phyloP scores from a whole-genome alignment of 768 basidiomycete genomes.

The Sistotremastrum niveocremeum region DNA sequence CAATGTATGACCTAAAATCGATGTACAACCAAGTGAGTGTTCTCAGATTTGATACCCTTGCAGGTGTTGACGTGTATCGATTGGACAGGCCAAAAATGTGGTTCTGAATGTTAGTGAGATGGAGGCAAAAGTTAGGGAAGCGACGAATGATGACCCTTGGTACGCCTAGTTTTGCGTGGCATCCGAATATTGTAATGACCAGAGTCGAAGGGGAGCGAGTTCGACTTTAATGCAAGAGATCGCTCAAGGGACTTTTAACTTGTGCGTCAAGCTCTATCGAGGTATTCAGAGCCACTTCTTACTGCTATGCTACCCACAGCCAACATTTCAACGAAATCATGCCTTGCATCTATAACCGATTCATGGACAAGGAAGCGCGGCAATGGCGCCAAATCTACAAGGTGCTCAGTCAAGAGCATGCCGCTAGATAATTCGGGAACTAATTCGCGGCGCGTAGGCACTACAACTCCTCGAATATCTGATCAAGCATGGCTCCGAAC shows the following conservation, averaged over 20 bases:
- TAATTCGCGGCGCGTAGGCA: conserved; percentile 34
- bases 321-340: conserved; percentile 99
- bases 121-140: conserved; percentile 93
- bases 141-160: conserved; percentile 98
- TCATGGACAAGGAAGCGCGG: conserved; percentile 96
- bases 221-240: conserved; percentile 98
- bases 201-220: conserved; percentile 71
- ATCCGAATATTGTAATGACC: conserved; percentile 2
- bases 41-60: neutral
- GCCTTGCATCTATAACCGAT: conserved; percentile 89
- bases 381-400: conserved; percentile 99
- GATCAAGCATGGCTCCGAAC: conserved; percentile 92
- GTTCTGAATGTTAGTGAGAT: conserved; percentile 94
- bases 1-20: conserved; percentile 86
- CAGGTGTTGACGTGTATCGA: neutral
- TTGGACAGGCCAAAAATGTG: conserved; percentile 75
- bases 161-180: conserved; percentile 24
- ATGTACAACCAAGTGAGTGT: conserved; percentile 78
- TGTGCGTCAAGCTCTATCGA: conserved; percentile 39
- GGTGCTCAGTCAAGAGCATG: conserved; percentile 23
- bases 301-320: conserved; percentile 26
- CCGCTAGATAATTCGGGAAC: neutral
- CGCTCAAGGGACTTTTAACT: conserved; percentile 96
- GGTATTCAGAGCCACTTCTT: conserved; percentile 1
- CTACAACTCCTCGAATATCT: conserved; percentile 91